Conservation (phyloP, 495 filamentous ascomycete genomes). For the Achaetomiella virescens region DNA sequence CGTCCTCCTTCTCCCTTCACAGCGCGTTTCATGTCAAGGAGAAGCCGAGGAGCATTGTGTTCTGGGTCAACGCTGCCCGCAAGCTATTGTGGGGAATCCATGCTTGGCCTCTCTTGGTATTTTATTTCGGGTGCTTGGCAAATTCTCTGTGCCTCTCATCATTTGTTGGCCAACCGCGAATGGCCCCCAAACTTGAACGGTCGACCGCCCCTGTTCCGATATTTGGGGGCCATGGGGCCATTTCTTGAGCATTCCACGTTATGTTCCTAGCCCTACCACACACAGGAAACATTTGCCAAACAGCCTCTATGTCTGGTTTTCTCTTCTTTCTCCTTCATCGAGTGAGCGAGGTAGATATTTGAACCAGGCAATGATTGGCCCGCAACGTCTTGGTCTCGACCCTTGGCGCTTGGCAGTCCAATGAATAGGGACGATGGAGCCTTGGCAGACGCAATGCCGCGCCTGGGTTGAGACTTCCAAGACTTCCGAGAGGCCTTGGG, state of each 20-base stretch:
- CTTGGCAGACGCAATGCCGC: constrained; percentile 21
- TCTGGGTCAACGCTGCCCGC: neutral
- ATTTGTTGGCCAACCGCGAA: too few relatives aligned
- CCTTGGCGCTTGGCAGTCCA: constrained; percentile 12
- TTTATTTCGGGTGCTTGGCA: neutral
- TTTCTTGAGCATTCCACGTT: neutral
- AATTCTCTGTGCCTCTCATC: neutral
- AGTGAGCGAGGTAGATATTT: neutral
- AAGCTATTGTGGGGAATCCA: neutral
- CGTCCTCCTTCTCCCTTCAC: neutral
- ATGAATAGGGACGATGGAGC: neutral
- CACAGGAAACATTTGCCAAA: too few relatives aligned
- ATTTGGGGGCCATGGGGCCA: too few relatives aligned
- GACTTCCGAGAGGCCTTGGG: constrained; percentile 12
- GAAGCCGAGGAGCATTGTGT: neutral
- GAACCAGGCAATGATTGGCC: neutral
- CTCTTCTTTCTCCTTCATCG: neutral
- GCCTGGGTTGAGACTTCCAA: constrained; percentile 5
- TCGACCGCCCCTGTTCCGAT: too few relatives aligned
- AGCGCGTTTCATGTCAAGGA: neutral
- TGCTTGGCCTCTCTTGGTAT: neutral
- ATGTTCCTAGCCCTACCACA: too few relatives aligned
- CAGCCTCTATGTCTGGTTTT: too few relatives aligned
- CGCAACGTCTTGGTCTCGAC: neutral
- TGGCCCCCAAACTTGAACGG: too few relatives aligned